Base-by-base conservation (phyloP, 2,329 filamentous ascomycete species). In the Arthrocladium fulminans region DNA sequence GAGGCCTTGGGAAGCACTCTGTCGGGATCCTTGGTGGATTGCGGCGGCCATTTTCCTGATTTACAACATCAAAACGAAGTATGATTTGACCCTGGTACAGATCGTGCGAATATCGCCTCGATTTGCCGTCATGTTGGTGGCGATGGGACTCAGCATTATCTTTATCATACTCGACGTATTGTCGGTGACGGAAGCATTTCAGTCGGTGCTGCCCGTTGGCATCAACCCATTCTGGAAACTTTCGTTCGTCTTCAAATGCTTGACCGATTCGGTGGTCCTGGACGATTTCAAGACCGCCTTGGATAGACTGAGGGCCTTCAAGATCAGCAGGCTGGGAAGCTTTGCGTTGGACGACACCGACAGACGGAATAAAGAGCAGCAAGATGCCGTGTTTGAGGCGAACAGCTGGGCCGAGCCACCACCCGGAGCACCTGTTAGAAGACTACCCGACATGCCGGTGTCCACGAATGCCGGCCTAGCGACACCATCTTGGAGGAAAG, bases 161-260 rank as follows among this genome's bases (percentile, higher is more conserved):
- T 83, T 83, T 59, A 76, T 83, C 47, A 58, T 81, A 17, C 60
- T 81, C 47, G 81, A 84, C 57, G 73, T 81, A 10, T 67, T 77
- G 13, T 75, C 77, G 8, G 80, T 83, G 0, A 76, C 78, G 0
- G 64, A 67, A 2, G 73, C 67, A 0, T 67, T 80, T 20, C 58
- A 58, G 4, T 59, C 56, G 6, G 50, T 54, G 8, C 56, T 70
- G 0, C 68, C 72, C 0, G 74, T 74, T 6, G 77, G 77, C n/a
- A 75, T 83, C 56, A 80, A 83, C 57, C 79, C 79, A 0, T 83
- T 81, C 60, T 83, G 79, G 79, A 80, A 60, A 43, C 62, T 79
- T 3, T 68, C 72, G 1, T 75, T 77, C 47, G 71, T 78, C 19
- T 79, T 78, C 67, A 80, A 80, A 59, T 80, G 77, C 51, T 66